These are phyloP conservation scores for Carex cristatella DNA, from an alignment of 176 grass and related monocot species.

Conservation along the genomic window DNA sequence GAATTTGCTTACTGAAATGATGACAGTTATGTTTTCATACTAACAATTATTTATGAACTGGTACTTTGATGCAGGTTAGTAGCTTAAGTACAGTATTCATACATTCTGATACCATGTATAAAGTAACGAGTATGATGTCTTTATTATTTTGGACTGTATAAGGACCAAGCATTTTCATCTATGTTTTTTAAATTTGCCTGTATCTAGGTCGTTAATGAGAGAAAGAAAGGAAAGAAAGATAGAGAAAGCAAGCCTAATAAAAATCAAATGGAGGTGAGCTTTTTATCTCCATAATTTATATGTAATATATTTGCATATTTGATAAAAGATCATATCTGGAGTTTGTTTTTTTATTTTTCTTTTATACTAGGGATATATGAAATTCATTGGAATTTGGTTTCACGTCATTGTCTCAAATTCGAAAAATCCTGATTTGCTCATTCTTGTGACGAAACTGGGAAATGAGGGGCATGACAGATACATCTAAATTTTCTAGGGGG, in stretches of 20 bases:
- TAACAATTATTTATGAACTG: not conserved
- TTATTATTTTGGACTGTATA: conserved; percentile 16
- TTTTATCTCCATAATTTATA: not conserved
- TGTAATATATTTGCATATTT: too few species aligned
- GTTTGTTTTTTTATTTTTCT: not conserved
- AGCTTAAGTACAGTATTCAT: not conserved
- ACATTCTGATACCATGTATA: not conserved
- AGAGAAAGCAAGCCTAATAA: conserved; percentile 59
- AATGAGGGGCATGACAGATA: not conserved
- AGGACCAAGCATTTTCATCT: not conserved
- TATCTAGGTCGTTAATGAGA: conserved; percentile 53
- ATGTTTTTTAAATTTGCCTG: conserved; percentile 11
- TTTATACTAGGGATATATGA: not conserved
- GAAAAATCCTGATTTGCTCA: not conserved
- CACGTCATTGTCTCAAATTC: not conserved
- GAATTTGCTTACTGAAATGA: not conserved
- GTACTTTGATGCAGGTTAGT: not conserved
- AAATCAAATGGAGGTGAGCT: conserved; percentile 59
- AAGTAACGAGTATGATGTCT: not conserved
- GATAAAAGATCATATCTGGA: not conserved
- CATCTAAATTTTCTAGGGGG: not conserved
- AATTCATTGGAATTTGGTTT: not conserved
- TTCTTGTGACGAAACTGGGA: not conserved
- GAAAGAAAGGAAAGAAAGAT: conserved; percentile 63
- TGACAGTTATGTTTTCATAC: not conserved